These are phyloP conservation scores for Dissophora ornata DNA, from an alignment of 192 early-diverging fungal species.

Conservation along the genomic window DNA sequence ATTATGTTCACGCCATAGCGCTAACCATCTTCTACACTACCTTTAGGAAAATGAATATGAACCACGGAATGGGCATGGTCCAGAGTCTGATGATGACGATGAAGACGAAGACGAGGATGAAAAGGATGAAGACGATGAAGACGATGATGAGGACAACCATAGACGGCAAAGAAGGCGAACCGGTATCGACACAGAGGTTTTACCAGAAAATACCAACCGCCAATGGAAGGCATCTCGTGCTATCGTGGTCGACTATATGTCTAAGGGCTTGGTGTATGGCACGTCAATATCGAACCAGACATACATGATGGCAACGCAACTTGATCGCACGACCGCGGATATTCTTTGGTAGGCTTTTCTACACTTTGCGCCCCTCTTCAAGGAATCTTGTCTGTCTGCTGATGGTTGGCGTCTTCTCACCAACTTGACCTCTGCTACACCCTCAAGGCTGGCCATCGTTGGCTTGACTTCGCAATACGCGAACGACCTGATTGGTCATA, in stretches of 20 bases:
- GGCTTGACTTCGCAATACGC: conserved; percentile 84
- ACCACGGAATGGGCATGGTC: conserved; percentile 28
- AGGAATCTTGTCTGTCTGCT: too few species aligned
- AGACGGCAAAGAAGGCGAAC: conserved; percentile 57
- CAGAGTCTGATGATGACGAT: conserved; percentile 49
- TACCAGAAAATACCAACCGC: conserved; percentile 43
- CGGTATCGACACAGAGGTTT: conserved; percentile 53
- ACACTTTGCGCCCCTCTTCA: too few species aligned
- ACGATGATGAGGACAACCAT: conserved; percentile 41
- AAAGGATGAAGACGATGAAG: conserved; percentile 43
- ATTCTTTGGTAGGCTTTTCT: conserved; percentile 75
- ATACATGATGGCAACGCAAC: conserved; percentile 79
- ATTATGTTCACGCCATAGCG: too few species aligned
- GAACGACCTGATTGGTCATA: conserved; percentile 75
- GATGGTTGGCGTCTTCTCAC: too few species aligned
- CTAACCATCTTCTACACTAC: too few species aligned
- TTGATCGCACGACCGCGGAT: conserved; percentile 77
- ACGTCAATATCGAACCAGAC: conserved; percentile 77
- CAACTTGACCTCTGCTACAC: background rate
- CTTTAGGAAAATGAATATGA: conserved; percentile 54
- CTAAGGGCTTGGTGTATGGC: conserved; percentile 73
- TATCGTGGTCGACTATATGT: conserved; percentile 82
- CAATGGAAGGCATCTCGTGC: conserved; percentile 51
- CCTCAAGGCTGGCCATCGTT: conserved; percentile 80
- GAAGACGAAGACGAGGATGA: conserved; percentile 49